Evolutionary conservation across 2,329 filamentous ascomycete genomes (phyloP), one percentile per base, ranked within the genome.

Genomic region (Diplocarpon mali): DNA sequence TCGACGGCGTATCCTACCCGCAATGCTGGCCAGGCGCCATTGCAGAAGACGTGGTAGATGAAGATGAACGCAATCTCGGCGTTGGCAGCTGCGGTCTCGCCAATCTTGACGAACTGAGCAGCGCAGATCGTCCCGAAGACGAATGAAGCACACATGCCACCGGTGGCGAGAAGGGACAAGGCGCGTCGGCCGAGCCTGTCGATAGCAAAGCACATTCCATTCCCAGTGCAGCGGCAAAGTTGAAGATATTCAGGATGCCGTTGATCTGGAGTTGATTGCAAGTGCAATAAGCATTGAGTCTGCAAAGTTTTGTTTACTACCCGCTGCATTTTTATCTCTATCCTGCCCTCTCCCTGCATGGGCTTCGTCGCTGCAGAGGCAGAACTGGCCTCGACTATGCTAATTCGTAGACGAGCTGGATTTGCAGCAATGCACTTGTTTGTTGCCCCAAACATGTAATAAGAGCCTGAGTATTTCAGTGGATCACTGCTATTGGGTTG

Each of bases 1-100:
- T 60, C 58, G 5, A 57, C 53, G 14, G 53, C 50, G 31, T 60
- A 60, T 12, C 49, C 53, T 17, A 59, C 55, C 24, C 56, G 44
- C 5, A 60, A 47, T 16, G 54, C 55, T 31, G 53, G 54, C 55
- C 55, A 60, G 3, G 56, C 56, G 12, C 63, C 54, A 34, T 64
- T 62, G 43, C 60, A 65, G 55, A 72, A 69, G 43, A 70, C 62
- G 38, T 63, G 63, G 64, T 67, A 71, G 47, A 73, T 60, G 64
- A 67, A 74, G 56, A 73, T 69, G 62, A 72, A 68, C 46, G 62
- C 63, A 45, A 70, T 64, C 48, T 56, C 54, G 2, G 55, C 53
- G 16, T 46, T 31, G 29, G 50, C 55, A 42, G 53, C 48, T 13
- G 45, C 41, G 8, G n/a, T 34, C 10, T 45, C 38, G 1, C 15